Conservation (phyloP, 2,329 filamentous ascomycete genomes). For the Fonsecaea erecta region DNA sequence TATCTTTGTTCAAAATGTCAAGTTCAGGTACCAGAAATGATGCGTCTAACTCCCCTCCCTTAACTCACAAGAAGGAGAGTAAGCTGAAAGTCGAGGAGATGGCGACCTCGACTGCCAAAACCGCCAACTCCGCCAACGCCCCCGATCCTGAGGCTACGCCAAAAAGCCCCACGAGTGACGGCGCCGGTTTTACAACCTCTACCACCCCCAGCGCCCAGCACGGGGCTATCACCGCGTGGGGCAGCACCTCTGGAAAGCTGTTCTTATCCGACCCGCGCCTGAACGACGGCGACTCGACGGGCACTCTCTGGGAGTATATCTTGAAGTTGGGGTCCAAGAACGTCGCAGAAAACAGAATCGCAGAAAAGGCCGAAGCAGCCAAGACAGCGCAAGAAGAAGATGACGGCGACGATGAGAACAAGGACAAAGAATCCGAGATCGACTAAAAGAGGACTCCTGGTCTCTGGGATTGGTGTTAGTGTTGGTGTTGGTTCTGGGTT, state of each 20-base stretch:
- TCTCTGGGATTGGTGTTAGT: neutral
- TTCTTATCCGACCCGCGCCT: conserved; percentile 16
- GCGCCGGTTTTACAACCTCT: no score
- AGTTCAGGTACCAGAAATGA: neutral
- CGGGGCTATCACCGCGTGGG: conserved; percentile 18
- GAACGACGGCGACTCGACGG: conserved; percentile 2
- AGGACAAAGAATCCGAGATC: neutral
- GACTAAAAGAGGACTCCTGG: neutral
- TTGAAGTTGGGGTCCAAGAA: neutral
- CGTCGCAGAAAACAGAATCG: neutral
- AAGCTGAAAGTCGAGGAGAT: neutral
- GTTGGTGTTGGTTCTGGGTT: no score
- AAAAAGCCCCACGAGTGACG: neutral
- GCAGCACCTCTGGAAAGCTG: conserved; percentile 21
- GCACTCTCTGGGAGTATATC: neutral
- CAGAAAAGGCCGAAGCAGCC: no score
- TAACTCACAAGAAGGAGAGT: neutral
- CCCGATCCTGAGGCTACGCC: neutral
- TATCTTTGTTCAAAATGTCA: neutral
- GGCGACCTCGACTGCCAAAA: neutral
- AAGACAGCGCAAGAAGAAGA: neutral
- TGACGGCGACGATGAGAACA: neutral
- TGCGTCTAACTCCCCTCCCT: neutral
- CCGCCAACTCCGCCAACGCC: neutral
- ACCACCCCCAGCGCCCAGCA: neutral